These are phyloP conservation scores for Malus hybrid DNA, from an alignment of 331 rosid species.

Conservation along the genomic window DNA sequence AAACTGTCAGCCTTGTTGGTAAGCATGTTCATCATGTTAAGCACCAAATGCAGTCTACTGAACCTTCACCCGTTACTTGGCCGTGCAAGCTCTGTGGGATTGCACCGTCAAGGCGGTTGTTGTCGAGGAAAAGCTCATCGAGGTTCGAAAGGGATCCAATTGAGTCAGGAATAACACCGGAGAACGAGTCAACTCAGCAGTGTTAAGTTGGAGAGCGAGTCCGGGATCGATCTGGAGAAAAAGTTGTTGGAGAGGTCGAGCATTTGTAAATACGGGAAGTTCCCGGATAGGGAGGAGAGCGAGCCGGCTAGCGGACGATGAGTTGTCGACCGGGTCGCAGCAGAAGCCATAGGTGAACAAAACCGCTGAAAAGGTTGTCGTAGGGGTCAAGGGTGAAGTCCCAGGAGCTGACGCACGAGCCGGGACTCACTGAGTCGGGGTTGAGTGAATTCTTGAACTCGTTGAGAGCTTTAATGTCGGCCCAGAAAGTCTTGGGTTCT, in stretches of 20 bases:
- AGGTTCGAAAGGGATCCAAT: conserved; percentile 39
- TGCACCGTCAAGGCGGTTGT: conserved; percentile 46
- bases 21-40: conserved; percentile 30
- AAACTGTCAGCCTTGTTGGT: conserved; percentile 20
- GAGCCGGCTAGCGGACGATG: conserved; percentile 27
- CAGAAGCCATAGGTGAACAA: conserved; percentile 72
- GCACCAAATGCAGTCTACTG: conserved; percentile 20
- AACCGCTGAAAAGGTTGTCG: conserved; percentile 51
- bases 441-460: conserved; percentile 39
- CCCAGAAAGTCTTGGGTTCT: conserved; percentile 4
- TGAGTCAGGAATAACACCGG: conserved; percentile 47
- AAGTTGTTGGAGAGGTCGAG: conserved; percentile 60
- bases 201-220: conserved; percentile 44
- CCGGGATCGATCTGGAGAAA: conserved; percentile 53
- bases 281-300: conserved; percentile 36
- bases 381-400: conserved; percentile 76
- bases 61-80: background rate
- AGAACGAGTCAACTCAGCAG: conserved; percentile 59
- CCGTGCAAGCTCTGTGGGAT: conserved; percentile 33
- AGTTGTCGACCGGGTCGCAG: conserved; percentile 51
- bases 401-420: conserved; percentile 76
- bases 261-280: conserved; percentile 56
- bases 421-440: conserved; percentile 42
- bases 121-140: conserved; percentile 61
- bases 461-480: conserved; percentile 44